Base-by-base conservation (phyloP, 495 filamentous ascomycete genomes). In the Letharia lupina region DNA sequence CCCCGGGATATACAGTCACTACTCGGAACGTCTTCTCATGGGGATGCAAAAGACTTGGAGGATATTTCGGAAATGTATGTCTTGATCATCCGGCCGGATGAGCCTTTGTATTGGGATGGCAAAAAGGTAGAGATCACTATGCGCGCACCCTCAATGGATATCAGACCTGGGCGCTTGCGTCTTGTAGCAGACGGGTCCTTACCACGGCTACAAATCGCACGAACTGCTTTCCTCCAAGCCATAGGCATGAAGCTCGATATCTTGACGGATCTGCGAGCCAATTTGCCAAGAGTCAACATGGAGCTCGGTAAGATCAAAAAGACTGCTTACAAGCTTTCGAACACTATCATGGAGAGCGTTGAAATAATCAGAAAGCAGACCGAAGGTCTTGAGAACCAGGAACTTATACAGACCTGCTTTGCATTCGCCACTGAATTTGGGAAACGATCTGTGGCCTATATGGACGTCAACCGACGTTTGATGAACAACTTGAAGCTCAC, bases 271-370 rank as follows among this genome's bases (percentile, higher is more conserved):
- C 89, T 96, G 73, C 83, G 93, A 67, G 95, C 95, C 35, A 98
- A 96, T 72, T 82, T 98, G 31, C 89, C 88, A 48, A 89, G 95
- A 65, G 95, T 98, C 65, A 94, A 97, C 70, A 80, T 87, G 42
- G 90, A 95, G 73, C 79, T 98, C 69, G 94, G 91, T 72, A 91
- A 93, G 73, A 98, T 98, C 70, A 95, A 96, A 74, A 94, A 91
- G 75, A 93, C 91, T 0, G 90, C 91, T 39, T 98, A 95, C 81
- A 95, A 94, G 75, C 80, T 98, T 44, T 96, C 91, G n/a, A 96
- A 96, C 77, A 89, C 93, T 15, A 98, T 98, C 75, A 98, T 98
- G 95, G 93, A 98, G 72, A 96, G 93, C 71, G 94, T 98, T 63
- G 91, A 93, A 70, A 88, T 89, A 61, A 93, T 98, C 67, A 83